Evolutionary conservation across 495 filamentous ascomycete species (phyloP).

Genomic region (Alectoria sarmentosa): DNA sequence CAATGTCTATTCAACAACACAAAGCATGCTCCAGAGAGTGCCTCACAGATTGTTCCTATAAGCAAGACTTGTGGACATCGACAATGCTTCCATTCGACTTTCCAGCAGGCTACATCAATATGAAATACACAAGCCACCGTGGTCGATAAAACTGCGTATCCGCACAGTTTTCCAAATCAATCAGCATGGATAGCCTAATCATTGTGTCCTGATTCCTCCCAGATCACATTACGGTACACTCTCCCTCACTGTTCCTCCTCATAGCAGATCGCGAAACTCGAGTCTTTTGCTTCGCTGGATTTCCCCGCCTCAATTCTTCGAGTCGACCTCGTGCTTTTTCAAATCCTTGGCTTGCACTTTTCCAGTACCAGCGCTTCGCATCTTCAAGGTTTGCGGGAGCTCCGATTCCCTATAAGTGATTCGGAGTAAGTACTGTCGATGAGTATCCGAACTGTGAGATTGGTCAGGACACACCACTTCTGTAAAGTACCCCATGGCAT

Average conservation of each 20-base stretch:
- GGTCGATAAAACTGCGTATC: background rate
- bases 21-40: background rate
- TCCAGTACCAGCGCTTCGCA: constrained; percentile 95
- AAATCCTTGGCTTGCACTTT: constrained; percentile 72
- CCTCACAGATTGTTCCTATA: background rate
- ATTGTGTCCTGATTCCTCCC: background rate
- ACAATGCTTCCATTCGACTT: background rate
- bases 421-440: background rate
- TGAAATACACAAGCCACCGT: background rate
- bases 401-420: constrained; percentile 59
- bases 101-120: background rate
- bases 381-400: constrained; percentile 78
- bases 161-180: background rate
- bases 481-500: constrained; percentile 97
- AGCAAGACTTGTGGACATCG: background rate
- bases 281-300: constrained; percentile 19
- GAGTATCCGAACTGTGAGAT: background rate
- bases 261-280: constrained; percentile 23
- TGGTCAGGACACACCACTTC: constrained; percentile 47
- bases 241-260: constrained; percentile 19
- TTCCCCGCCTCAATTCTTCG: constrained; percentile 59
- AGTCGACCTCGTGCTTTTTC: constrained; percentile 86
- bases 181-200: background rate
- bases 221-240: constrained; percentile 20
- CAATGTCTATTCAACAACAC: background rate